Percentiles rank a stretch among this genome's conserved stretches.
These are phyloP conservation scores for Ceratocystis papillata DNA, from an alignment of 2,329 filamentous ascomycete species.

Conservation along the genomic window DNA sequence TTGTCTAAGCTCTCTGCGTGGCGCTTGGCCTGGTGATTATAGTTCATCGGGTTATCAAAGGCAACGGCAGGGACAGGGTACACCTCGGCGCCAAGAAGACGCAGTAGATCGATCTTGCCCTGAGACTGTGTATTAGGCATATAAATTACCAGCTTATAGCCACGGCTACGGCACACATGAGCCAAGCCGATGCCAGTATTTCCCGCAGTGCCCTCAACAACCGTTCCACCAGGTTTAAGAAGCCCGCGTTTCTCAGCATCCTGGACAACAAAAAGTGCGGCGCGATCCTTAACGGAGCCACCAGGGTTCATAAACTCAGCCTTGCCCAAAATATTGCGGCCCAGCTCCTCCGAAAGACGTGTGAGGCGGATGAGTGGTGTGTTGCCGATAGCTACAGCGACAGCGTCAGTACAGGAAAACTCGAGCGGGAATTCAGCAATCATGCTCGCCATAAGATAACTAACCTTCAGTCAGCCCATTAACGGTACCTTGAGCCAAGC, in stretches of 20 bases:
- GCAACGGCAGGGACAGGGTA: slow-evolving; percentile 91
- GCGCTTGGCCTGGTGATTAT: slow-evolving; percentile 88
- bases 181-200: slow-evolving; percentile 97
- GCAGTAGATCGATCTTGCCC: slow-evolving; percentile 89
- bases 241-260: slow-evolving; percentile 84
- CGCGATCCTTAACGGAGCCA: slow-evolving; percentile 90
- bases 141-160: slow-evolving; percentile 95
- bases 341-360: slow-evolving; percentile 75
- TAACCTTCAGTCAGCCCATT: slow-evolving; percentile 72
- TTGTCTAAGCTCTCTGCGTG: slow-evolving; percentile 81
- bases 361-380: slow-evolving; percentile 89
- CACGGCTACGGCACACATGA: slow-evolving; percentile 84
- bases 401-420: background rate
- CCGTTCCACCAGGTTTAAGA: slow-evolving; percentile 75
- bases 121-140: slow-evolving; percentile 99
- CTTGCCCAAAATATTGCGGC: slow-evolving; percentile 90
- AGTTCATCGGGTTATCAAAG: slow-evolving; percentile 91
- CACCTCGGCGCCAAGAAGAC: slow-evolving; percentile 85
- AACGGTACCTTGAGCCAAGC: slow-evolving; percentile 67
- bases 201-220: slow-evolving; percentile 92
- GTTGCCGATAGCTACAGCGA: slow-evolving; percentile 73
- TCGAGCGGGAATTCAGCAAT: background rate
- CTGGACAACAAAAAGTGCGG: slow-evolving; percentile 84
- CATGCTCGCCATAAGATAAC: slow-evolving; percentile 24
- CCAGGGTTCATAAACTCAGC: slow-evolving; percentile 99